These are phyloP conservation scores for Candida lessepsii DNA, from an alignment of 805 yeast species.

Conservation along the genomic window DNA sequence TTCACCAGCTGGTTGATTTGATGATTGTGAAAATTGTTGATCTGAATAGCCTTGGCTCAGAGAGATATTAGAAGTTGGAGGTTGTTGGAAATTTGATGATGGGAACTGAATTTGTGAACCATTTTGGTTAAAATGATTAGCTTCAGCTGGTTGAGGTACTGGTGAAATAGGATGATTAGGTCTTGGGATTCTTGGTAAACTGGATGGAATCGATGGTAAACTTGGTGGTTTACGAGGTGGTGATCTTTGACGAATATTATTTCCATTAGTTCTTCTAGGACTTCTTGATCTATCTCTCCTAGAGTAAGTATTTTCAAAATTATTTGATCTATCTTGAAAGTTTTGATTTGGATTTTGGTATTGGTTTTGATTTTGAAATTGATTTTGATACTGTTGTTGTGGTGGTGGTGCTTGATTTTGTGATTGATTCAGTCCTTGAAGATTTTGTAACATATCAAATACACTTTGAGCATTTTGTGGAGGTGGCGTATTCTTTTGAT, in stretches of 20 bases:
- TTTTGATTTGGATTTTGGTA: neutral
- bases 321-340: constrained; percentile 14
- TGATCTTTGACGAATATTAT: constrained; percentile 28
- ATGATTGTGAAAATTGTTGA: constrained; percentile 1
- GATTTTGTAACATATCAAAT: constrained; percentile 8
- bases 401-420: constrained; percentile 3
- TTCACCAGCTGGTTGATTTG: constrained; percentile 31
- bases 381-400: neutral
- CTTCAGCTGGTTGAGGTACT: constrained; percentile 3
- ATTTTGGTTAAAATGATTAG: neutral
- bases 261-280: constrained; percentile 33
- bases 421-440: constrained; percentile 16
- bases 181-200: constrained; percentile 11
- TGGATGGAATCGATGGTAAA: constrained; percentile 16
- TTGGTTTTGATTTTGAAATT: neutral
- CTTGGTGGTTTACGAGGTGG: constrained; percentile 19
- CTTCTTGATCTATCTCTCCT: constrained; percentile 57
- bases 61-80: constrained; percentile 11
- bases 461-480: constrained; percentile 39
- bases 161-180: constrained; percentile 4
- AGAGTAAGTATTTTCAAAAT: constrained; percentile 28
- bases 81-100: constrained; percentile 8
- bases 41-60: constrained; percentile 7
- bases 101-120: constrained; percentile 4
- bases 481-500: constrained; percentile 1